Evolutionary conservation across 352 stramenopile genomes (phyloP).

Genomic region (Globisporangium echinulatum): DNA sequence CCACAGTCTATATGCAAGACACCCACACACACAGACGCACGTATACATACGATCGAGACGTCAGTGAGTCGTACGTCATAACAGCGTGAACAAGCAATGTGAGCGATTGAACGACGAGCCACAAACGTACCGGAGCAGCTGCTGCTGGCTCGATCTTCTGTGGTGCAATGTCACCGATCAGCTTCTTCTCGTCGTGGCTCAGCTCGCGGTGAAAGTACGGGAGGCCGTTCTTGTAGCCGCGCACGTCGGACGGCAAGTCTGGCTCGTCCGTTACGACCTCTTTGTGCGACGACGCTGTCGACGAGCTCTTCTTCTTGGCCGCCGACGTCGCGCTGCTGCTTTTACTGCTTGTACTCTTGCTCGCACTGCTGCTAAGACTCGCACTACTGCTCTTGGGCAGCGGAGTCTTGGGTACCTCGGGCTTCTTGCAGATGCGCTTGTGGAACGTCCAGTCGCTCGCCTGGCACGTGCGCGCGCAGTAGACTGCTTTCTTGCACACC

Average conservation of each 20-base stretch:
- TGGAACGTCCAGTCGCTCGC: conserved; percentile 83
- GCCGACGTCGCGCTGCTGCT: background rate
- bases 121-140: conserved; percentile 15
- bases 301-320: conserved; percentile 1
- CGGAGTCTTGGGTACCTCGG: conserved; percentile 52
- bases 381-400: conserved; percentile 13
- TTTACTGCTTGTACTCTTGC: background rate
- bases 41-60: background rate
- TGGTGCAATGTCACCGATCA: conserved; percentile 94
- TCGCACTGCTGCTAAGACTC: conserved; percentile 2
- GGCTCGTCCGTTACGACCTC: conserved; percentile 66
- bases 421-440: conserved; percentile 86
- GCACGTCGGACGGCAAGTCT: conserved; percentile 49
- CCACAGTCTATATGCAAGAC: conserved; percentile 6
- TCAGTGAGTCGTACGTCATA: too few species aligned
- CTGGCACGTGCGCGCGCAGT: conserved; percentile 76
- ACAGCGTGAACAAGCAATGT: too few species aligned
- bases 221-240: conserved; percentile 80
- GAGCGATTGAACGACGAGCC: background rate
- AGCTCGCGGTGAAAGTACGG: conserved; percentile 98
- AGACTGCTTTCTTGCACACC: conserved; percentile 81
- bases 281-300: conserved; percentile 16
- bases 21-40: background rate
- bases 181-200: conserved; percentile 91
- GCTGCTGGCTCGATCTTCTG: conserved; percentile 69